Evolutionary conservation across 2,329 filamentous ascomycete species (phyloP).

Genomic region (Cladosporium sp.): DNA sequence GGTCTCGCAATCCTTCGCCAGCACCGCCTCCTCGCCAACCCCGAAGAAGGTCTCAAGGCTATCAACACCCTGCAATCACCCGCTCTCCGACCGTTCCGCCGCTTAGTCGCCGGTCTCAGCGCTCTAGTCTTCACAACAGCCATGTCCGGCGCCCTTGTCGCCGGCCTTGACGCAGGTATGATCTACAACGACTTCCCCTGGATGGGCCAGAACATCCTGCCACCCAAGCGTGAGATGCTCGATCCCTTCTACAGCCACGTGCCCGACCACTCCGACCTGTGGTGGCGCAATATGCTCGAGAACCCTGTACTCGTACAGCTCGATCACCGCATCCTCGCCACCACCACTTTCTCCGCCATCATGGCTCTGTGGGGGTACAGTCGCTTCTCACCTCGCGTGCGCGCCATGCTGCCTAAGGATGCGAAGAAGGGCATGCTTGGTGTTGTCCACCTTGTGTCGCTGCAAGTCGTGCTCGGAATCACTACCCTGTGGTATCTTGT

Average conservation of each 20-base stretch:
- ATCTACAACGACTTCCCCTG: slow-evolving; percentile 99
- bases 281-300: slow-evolving; percentile 97
- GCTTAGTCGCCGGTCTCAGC: slow-evolving; percentile 66
- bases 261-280: slow-evolving; percentile 74
- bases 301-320: slow-evolving; percentile 95
- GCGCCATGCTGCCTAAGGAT: slow-evolving; percentile 50
- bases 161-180: slow-evolving; percentile 88
- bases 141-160: slow-evolving; percentile 90
- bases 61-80: slow-evolving; percentile 63
- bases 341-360: slow-evolving; percentile 79
- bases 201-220: slow-evolving; percentile 82
- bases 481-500: slow-evolving; percentile 91
- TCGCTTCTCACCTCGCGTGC: slow-evolving; percentile 62
- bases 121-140: slow-evolving; percentile 80
- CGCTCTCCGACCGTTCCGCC: slow-evolving; percentile 67
- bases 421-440: slow-evolving; percentile 73
- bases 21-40: slow-evolving; percentile 66
- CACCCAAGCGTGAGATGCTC: slow-evolving; percentile 78
- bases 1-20: slow-evolving; percentile 80
- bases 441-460: slow-evolving; percentile 72
- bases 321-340: slow-evolving; percentile 88
- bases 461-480: slow-evolving; percentile 86
- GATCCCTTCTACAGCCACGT: slow-evolving; percentile 79
- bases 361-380: slow-evolving; percentile 77
- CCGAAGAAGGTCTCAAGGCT: slow-evolving; percentile 49